Evolutionary conservation across 2,329 filamentous ascomycete genomes (phyloP), one percentile per base, ranked within the genome.

Genomic region (Aspergillus flavus): DNA sequence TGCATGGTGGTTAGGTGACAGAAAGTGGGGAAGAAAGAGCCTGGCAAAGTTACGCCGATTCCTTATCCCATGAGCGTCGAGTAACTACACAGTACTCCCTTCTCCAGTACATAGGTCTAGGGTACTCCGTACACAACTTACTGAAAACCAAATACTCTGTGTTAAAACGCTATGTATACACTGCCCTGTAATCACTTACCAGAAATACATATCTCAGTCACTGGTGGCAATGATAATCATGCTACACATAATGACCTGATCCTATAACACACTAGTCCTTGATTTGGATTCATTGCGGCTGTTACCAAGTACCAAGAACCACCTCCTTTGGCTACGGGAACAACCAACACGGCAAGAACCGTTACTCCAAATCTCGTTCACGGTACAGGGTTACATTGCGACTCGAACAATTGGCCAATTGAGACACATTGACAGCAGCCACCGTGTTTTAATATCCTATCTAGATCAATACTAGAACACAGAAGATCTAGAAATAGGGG

Each of bases 1-100:
- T 60, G 57, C 57, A 59, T n/a, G 48, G 10, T 32, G n/a, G 11
- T 26, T 55, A 55, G 12, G 32, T 55, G 52, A 39, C 52, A 55
- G 52, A 41, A 55, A 34, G 52, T 39, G 52, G 52, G 34, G 52
- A 55, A 39, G 30, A 16, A 55, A 39, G 30, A 16, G 36, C 19
- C 28, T 10, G 21, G 9, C 9, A 52, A 19, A 52, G 28, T 52
- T 21, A 19, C 19, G 7, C 26, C 14, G 11, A 16, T 52, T 39
- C 34, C 34, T 39, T 39, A 39, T 39, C 6, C 34, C 34, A 41
- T 19, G 16, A 9, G 14, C 6, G 14, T 36, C 39, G 39, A 41
- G 39, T 41, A 41, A n/a, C 34, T 36, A 14, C 32, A 11, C 10
- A 34, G 32, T 11, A 12, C 34, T 36, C 34, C 34, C 34, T 16